phyloP scores from a whole-genome alignment of 2,329 filamentous ascomycete genomes.

The Hymenoscyphus occultus region DNA sequence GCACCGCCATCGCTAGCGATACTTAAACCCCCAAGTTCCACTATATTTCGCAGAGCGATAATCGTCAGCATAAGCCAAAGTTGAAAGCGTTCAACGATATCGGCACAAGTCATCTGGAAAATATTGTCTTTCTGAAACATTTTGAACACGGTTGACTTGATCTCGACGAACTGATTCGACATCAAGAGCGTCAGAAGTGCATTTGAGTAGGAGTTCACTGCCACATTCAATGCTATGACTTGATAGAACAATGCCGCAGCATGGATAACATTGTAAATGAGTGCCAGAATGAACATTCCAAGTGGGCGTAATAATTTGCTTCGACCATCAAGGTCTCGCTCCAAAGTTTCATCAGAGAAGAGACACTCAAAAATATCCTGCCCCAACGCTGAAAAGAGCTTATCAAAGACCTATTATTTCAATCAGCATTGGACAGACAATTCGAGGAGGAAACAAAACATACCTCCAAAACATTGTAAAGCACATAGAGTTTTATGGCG shows the following conservation, averaged over 20 bases:
- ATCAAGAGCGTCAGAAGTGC: conserved; percentile 86
- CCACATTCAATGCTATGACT: conserved; percentile 95
- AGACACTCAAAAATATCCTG: conserved; percentile 96
- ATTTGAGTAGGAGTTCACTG: conserved; percentile 98
- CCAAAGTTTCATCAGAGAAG: conserved; percentile 88
- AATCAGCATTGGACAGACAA: conserved; percentile 50
- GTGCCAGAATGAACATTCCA: conserved; percentile 83
- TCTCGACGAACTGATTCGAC: conserved; percentile 98
- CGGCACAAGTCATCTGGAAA: conserved; percentile 93
- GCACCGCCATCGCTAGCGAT: conserved; percentile 45
- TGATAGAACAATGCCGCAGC: conserved; percentile 91
- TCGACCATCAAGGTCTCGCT: conserved; percentile 80
- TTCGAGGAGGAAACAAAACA: conserved; percentile 15
- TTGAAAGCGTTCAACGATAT: conserved; percentile 95
- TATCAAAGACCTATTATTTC: conserved; percentile 90
- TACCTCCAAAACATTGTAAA: conserved; percentile 93
- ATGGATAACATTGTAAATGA: conserved; percentile 85
- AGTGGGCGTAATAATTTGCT: conserved; percentile 88
- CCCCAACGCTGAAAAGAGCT: conserved; percentile 83
- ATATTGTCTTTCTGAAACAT: conserved; percentile 97
- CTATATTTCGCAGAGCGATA: conserved; percentile 92
- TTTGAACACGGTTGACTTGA: conserved; percentile 98
- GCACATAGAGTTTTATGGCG: conserved; percentile 97
- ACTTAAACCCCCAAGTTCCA: conserved; percentile 86
- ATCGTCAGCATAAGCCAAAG: conserved; percentile 97